Conservation (phyloP, 2,329 filamentous ascomycete genomes). For the Botrytis pseudocinerea region DNA sequence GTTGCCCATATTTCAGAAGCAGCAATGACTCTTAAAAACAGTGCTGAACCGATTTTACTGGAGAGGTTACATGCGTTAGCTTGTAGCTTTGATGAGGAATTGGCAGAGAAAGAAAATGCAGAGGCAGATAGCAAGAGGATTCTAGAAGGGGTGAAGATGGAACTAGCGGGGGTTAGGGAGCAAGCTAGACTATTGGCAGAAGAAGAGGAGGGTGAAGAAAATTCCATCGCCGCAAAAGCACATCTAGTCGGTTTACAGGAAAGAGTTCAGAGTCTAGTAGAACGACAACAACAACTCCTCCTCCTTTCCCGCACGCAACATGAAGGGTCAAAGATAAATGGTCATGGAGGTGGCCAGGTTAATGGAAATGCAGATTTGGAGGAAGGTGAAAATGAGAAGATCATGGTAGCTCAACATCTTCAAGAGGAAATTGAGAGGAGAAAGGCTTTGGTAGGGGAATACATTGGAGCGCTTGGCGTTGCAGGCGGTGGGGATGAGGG, state of each 20-base stretch:
- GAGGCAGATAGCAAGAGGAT: slow-evolving; percentile 68
- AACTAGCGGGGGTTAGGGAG: slow-evolving; percentile 61
- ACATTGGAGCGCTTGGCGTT: slow-evolving; percentile 66
- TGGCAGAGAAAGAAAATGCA: slow-evolving; percentile 69
- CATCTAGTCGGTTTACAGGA: slow-evolving; percentile 33
- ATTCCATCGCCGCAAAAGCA: slow-evolving; percentile 28
- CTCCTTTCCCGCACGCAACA: slow-evolving; percentile 44
- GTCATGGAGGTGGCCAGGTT: slow-evolving; percentile 41
- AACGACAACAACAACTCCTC: slow-evolving; percentile 51
- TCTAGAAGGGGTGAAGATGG: slow-evolving; percentile 65
- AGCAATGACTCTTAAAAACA: slow-evolving; percentile 67
- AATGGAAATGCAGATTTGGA: slow-evolving; percentile 41
- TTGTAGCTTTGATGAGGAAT: slow-evolving; percentile 71
- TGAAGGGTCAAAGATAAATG: slow-evolving; percentile 52
- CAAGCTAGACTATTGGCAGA: slow-evolving; percentile 56
- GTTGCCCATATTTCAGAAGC: slow-evolving; percentile 57
- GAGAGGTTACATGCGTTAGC: slow-evolving; percentile 73
- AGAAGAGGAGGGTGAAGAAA: slow-evolving; percentile 31
- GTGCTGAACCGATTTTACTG: slow-evolving; percentile 67
- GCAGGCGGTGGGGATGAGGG: slow-evolving; percentile 73
- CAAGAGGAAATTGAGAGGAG: slow-evolving; percentile 51
- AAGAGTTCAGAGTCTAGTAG: slow-evolving; percentile 37
- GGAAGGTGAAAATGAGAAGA: slow-evolving; percentile 53
- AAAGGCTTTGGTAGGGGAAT: slow-evolving; percentile 62
- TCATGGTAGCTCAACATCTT: slow-evolving; percentile 60